Base-by-base conservation (phyloP, 2,329 filamentous ascomycete genomes). In the Fusarium bulbicola region DNA sequence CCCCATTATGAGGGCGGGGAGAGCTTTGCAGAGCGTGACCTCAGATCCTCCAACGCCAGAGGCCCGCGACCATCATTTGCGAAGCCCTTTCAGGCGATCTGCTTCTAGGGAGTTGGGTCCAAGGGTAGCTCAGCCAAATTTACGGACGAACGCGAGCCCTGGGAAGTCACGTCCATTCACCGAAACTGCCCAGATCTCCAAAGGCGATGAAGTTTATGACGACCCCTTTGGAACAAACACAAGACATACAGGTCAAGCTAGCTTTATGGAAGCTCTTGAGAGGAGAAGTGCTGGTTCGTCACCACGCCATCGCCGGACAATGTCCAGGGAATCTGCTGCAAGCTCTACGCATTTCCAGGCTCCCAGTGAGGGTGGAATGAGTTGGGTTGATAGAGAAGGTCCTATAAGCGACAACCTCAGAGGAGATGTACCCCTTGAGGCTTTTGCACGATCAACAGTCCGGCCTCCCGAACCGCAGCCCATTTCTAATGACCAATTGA, bases 31-130 rank as follows among this genome's bases (percentile, higher is more conserved):
- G 74, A 88, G 84, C 65, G 86, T 90, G 42, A 88, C 89, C 16
- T 89, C 88, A 1, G 88, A 90, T 70, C 86, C 87, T 13, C 87
- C 88, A 1, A 90, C 89, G 0, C 88, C 89, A 3, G 86, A 86
- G 57, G 83, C 80, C 12, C 83, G 82, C n/a, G 86, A 87, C 47
- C 83, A 83, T 39, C 84, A 86, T 16, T 80, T 90, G 6, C 84
- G 88, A 20, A 90, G 89, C 62, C 89, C 89, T 1, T 91, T 91
- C 71, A 83, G 86, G 58, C 80, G 81, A 46, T 82, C 82, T 14
- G 80, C 74, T 21, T 81, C 79, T 64, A 82, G 79, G 62, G 82
- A 84, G 34, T 74, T 80, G 10, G 79, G 79, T 36, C 77, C 76
- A n/a, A 72, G 72, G 36, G 79, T 82, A 36, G 66, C 74, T 11